These are phyloP conservation scores for Sarocladium kiliense DNA, from an alignment of 2,329 filamentous ascomycete genomes.

Conservation along the genomic window DNA sequence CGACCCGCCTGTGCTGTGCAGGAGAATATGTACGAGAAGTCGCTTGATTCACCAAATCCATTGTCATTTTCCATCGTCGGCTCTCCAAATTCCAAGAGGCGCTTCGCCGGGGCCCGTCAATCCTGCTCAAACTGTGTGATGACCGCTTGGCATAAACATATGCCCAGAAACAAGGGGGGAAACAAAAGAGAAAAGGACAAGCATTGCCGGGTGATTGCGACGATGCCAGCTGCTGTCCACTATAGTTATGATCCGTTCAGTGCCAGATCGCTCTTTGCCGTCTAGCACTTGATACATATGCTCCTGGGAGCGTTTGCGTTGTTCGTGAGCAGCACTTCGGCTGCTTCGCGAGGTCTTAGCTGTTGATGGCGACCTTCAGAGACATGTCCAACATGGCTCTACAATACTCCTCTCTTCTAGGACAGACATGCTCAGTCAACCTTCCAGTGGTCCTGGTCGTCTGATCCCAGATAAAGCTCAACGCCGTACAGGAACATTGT, in stretches of 20 bases:
- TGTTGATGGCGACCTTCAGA: neutral
- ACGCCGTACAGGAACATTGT: constrained; percentile 89
- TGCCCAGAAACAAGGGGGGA: neutral
- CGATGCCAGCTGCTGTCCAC: neutral
- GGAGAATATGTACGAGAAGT: constrained; percentile 5
- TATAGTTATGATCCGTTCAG: neutral
- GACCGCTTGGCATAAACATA: neutral
- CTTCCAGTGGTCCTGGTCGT: constrained; percentile 93
- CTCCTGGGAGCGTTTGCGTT: neutral
- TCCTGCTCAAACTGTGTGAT: neutral
- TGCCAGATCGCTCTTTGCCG: neutral
- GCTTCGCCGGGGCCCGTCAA: neutral
- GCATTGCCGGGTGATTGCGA: neutral
- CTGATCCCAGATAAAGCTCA: constrained; percentile 81
- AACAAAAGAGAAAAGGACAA: neutral
- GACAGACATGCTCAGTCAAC: constrained; percentile 57
- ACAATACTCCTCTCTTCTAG: neutral
- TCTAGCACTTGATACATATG: neutral
- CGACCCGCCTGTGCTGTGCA: neutral
- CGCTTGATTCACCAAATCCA: neutral
- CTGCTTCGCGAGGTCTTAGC: neutral
- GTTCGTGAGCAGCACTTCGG: neutral
- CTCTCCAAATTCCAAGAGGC: neutral
- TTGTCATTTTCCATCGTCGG: neutral
- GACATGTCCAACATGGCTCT: neutral